A percentile compares a stretch with the other conserved stretches of the same genome.
phyloP scores from a whole-genome alignment of 345 rosid genomes.

The Eutrema heterophyllum region DNA sequence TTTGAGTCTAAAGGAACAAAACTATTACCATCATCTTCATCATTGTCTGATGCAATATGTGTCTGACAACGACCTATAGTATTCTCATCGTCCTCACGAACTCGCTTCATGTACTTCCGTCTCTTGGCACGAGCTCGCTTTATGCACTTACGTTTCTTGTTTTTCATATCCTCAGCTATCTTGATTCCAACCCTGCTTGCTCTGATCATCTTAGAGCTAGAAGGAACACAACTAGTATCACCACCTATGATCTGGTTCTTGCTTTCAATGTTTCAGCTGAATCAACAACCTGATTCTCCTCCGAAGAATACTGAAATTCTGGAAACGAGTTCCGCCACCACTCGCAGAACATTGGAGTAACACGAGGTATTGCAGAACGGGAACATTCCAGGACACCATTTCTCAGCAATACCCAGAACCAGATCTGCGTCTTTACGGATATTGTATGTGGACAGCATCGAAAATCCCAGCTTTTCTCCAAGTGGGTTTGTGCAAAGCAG shows the following conservation, averaged over 20 bases:
- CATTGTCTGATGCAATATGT: background rate
- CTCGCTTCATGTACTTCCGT: background rate
- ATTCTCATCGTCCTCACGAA: background rate
- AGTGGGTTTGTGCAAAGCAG: background rate
- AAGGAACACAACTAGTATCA: background rate
- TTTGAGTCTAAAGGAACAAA: too few species aligned
- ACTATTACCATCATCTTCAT: too few species aligned
- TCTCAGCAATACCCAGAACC: slow-evolving; percentile 32
- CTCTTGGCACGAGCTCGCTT: background rate
- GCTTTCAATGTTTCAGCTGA: background rate
- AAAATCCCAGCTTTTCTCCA: slow-evolving; percentile 42
- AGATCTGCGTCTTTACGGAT: slow-evolving; percentile 15
- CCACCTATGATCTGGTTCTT: background rate
- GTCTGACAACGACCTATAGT: background rate
- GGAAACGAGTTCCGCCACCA: slow-evolving; percentile 63
- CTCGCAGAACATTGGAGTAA: slow-evolving; percentile 32
- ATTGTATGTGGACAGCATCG: slow-evolving; percentile 35
- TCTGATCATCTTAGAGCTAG: background rate
- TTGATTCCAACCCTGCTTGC: background rate
- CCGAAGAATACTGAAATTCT: too few species aligned
- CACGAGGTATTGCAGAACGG: slow-evolving; percentile 19
- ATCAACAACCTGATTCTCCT: background rate
- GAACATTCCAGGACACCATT: slow-evolving; percentile 47
- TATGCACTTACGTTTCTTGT: background rate
- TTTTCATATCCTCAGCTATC: background rate